Base-by-base conservation (phyloP, 768 basidiomycete species). In the Collybia sordida region DNA sequence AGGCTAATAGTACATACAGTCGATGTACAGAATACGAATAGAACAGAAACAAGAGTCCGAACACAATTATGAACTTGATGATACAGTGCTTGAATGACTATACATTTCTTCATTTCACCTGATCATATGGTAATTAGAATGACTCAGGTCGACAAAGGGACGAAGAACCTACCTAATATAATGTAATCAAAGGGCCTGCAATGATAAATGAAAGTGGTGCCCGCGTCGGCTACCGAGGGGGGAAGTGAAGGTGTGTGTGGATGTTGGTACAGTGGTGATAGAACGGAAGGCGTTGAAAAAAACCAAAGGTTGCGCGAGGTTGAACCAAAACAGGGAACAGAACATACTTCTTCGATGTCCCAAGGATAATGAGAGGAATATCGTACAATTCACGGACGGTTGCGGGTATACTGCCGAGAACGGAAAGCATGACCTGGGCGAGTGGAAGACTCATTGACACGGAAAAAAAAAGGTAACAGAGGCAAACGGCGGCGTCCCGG, bases 371-470 rank as follows among this genome's bases (percentile, higher is more conserved):
- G 49, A 47, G 18, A 24, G 28, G 44, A 44, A 48, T 53, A 55
- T 55, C 38, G 35, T 5, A 55, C 47, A 53, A 35, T 63, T 59
- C 64, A 62, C 59, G 59, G 62, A 64, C 63, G 60, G 60, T 65
- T 70, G 71, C 62, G 61, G 71, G 70, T 75, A 75, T 74, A 41
- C 47, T 65, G 67, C 59, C 54, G 64, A 58, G 59, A 64, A 65
- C 53, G 51, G 57, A 35, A 43, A 22, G 38, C 17, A 21, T 17
- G 42, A 49, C 25, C 41, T 35, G 45, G 17, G 24, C 28, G 35
- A 45, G 35, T 49, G 40, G 42, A 47, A 11, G 54, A 51, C 39
- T 42, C 54, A 47, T 49, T 23, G 50, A 25, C 49, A 46, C 28
- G n/a, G n/a, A n/a, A 41, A 54, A 49, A 39, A 45, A 49, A 44